Base-by-base conservation (phyloP, 2,329 filamentous ascomycete species). In the Colletotrichum agaves region DNA sequence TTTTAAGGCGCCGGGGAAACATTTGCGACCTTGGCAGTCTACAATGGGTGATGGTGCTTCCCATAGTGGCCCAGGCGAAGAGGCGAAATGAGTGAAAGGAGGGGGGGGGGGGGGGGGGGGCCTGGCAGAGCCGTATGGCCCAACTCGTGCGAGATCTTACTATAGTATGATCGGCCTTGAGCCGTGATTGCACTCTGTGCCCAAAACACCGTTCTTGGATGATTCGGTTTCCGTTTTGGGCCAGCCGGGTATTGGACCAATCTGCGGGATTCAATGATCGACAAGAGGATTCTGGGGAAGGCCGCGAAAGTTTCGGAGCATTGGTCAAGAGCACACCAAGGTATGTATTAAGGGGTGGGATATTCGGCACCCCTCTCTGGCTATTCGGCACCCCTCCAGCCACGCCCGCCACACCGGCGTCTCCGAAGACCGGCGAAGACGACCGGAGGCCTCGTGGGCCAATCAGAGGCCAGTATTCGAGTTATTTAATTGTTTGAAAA, bases 261-360 rank as follows among this genome's bases (percentile, higher is more conserved):
- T 67, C 53, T 67, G 61, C 53, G 61, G 64, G 39, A 55, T 47
- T 63, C 53, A 64, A 67, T 67, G 64, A 67, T 67, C 64, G 64
- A 64, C 64, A 33, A 41, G 8, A 19, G 39, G 17, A 23, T 37
- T 64, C 55, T 67, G 61, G 61, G 53, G 64, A 55, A 64, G 46
- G 55, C 33, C 47, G 13, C 53, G 47, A 43, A 67, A 55, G 55
- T 53, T 33, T 33, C 39, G 55, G 41, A 59, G 50, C 46, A 46
- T 44, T 31, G n/a, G 15, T 33, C 46, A 27, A 50, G 37, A 23
- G 21, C 27, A 33, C 49, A n/a, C n/a, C n/a, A n/a, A n/a, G n/a
- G n/a, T n/a, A n/a, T n/a, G n/a, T n/a, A n/a, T n/a, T n/a, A 33
- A 33, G 31, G 31, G 31, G 31, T 33, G 10, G 31, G 31, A 33